These are phyloP conservation scores for Trapa bicornis DNA, from an alignment of 345 rosid genomes.

Conservation along the genomic window DNA sequence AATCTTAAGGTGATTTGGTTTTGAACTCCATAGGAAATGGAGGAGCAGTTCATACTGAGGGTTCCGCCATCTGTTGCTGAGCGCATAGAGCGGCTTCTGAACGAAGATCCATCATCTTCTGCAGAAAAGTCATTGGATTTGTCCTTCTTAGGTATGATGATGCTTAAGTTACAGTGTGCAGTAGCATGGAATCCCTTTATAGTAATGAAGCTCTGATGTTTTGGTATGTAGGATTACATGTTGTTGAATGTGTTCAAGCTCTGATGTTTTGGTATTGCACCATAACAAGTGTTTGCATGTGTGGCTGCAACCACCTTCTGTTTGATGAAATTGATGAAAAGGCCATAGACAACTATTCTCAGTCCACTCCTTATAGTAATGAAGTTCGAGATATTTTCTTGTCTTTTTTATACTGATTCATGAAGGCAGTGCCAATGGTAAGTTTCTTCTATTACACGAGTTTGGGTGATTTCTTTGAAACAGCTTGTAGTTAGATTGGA, in stretches of 20 bases:
- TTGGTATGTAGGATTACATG: not conserved
- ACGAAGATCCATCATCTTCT: slow-evolving; percentile 47
- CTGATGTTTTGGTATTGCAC: not conserved
- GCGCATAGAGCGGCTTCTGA: slow-evolving; percentile 58
- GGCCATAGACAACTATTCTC: not conserved
- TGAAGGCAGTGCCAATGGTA: not conserved
- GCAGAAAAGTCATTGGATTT: slow-evolving; percentile 80
- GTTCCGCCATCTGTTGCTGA: slow-evolving; percentile 88
- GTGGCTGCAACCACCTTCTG: not conserved
- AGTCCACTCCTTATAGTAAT: not conserved
- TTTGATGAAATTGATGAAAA: not conserved
- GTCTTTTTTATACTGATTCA: not conserved
- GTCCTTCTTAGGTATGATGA: slow-evolving; percentile 52
- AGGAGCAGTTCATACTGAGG: slow-evolving; percentile 88
- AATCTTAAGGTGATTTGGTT: not conserved
- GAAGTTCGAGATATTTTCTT: not conserved
- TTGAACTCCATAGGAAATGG: slow-evolving; percentile 32
- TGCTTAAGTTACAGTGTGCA: not conserved
- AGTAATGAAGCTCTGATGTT: no score
- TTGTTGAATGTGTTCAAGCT: not conserved
- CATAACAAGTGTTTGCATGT: not conserved
- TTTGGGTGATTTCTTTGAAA: no score
- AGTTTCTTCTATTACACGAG: not conserved
- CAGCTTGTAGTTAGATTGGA: no score
- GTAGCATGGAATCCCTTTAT: not conserved